Evolutionary conservation across 805 yeast genomes (phyloP).

Genomic region (Brettanomyces anomalus): DNA sequence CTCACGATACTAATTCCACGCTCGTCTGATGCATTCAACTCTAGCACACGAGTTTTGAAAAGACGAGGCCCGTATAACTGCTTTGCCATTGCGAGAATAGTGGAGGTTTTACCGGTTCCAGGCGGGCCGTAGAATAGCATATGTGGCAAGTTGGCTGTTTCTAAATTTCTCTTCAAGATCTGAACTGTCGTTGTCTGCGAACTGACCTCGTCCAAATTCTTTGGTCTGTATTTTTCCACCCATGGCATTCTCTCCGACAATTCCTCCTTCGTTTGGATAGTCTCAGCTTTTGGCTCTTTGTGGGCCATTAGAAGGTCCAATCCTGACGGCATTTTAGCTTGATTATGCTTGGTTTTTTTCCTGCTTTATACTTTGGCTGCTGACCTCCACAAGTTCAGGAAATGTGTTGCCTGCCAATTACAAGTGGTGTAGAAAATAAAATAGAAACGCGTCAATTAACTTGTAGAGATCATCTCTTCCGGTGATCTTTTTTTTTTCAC

Average conservation of each 20-base stretch:
- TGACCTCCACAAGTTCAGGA: too few species aligned
- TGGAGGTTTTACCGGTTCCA: conserved; percentile 89
- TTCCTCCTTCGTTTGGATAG: conserved; percentile 22
- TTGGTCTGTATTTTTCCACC: conserved; percentile 95
- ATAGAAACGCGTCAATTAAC: not conserved
- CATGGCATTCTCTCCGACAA: conserved; percentile 60
- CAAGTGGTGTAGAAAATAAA: too few species aligned
- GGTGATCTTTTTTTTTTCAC: too few species aligned
- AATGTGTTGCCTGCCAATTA: too few species aligned
- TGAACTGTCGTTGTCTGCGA: conserved; percentile 87
- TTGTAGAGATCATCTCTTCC: too few species aligned
- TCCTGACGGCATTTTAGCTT: conserved; percentile 1
- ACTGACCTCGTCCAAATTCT: conserved; percentile 73
- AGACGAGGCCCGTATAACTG: conserved; percentile 71
- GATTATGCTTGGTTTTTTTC: too few species aligned
- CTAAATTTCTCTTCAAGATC: conserved; percentile 69
- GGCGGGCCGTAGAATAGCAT: conserved; percentile 92
- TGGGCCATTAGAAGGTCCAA: conserved; percentile 13
- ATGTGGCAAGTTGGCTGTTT: conserved; percentile 80
- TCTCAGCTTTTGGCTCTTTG: conserved; percentile 9
- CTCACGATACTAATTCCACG: conserved; percentile 85
- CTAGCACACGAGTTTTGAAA: conserved; percentile 63
- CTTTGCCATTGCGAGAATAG: conserved; percentile 73
- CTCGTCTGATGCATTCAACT: conserved; percentile 84
- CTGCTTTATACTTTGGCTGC: too few species aligned